These are phyloP conservation scores for Russula earlei DNA, from an alignment of 768 basidiomycete species.

Conservation along the genomic window DNA sequence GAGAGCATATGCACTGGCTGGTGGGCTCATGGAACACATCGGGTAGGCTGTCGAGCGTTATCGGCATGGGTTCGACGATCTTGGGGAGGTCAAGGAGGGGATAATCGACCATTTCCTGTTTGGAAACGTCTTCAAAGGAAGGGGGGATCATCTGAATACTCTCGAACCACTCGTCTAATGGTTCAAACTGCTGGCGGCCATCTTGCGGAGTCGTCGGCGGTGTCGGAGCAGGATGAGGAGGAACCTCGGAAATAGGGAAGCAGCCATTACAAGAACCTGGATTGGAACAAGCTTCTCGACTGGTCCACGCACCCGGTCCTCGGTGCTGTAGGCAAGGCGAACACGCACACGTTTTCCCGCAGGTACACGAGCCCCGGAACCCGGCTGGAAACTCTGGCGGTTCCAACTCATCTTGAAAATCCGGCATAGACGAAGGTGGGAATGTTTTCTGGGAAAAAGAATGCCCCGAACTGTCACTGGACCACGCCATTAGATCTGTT, in stretches of 20 bases:
- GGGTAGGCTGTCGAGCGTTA: constrained; percentile 13
- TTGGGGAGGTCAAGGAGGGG: constrained; percentile 2
- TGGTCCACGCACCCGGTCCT: constrained; percentile 15
- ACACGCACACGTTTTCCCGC: constrained; percentile 17
- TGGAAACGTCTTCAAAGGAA: constrained; percentile 2
- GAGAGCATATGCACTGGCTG: constrained; percentile 6
- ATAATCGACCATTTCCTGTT: neutral
- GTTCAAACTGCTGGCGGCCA: constrained; percentile 16
- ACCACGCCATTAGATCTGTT: constrained; percentile 13
- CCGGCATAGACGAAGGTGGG: constrained; percentile 1
- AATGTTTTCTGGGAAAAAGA: constrained; percentile 1
- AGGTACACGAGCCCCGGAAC: constrained; percentile 14
- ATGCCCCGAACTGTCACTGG: constrained; percentile 12
- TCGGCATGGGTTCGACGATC: constrained; percentile 16
- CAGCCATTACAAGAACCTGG: constrained; percentile 15
- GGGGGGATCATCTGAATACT: constrained; percentile 13
- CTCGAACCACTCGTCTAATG: constrained; percentile 19
- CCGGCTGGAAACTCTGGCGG: constrained; percentile 11
- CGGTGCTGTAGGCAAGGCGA: constrained; percentile 17
- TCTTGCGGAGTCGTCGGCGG: constrained; percentile 19
- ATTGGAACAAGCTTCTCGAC: constrained; percentile 11
- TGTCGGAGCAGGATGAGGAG: constrained; percentile 17
- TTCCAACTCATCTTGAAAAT: constrained; percentile 9
- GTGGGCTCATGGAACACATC: constrained; percentile 26
- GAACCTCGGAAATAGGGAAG: constrained; percentile 6